Percentiles rank a stretch among this genome's conserved stretches.
Evolutionary conservation across 305 asterid genomes (phyloP).

Genomic region (Fraxinus latifolia): DNA sequence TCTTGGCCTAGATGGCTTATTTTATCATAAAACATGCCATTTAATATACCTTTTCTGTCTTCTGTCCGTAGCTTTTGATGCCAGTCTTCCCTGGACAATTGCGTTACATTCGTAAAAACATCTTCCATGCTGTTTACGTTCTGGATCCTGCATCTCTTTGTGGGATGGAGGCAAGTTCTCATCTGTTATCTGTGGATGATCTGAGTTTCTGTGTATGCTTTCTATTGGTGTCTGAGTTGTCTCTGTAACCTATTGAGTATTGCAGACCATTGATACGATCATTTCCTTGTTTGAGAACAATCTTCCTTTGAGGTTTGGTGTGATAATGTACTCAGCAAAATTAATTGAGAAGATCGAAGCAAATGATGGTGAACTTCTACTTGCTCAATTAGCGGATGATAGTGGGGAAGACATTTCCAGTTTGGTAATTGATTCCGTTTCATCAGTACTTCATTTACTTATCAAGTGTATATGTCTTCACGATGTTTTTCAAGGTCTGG

Average conservation of each 20-base stretch:
- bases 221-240: conserved; percentile 26
- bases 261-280: conserved; percentile 76
- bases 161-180: conserved; percentile 82
- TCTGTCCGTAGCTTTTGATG: conserved; percentile 70
- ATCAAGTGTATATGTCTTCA: neutral
- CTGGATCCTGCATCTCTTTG: conserved; percentile 85
- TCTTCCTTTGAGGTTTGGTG: conserved; percentile 93
- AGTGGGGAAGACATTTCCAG: conserved; percentile 66
- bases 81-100: conserved; percentile 98
- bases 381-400: conserved; percentile 43
- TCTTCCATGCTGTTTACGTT: conserved; percentile 89
- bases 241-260: conserved; percentile 23
- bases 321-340: conserved; percentile 74
- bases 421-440: conserved; percentile 55
- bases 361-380: conserved; percentile 62
- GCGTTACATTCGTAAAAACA: conserved; percentile 92
- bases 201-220: conserved; percentile 19
- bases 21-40: neutral
- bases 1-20: conserved; percentile 24
- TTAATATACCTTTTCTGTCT: conserved; percentile 17
- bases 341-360: conserved; percentile 68
- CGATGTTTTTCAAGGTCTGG: neutral
- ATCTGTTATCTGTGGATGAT: conserved; percentile 2
- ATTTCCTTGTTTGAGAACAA: conserved; percentile 82
- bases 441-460: conserved; percentile 3